phyloP scores from a whole-genome alignment of 2,329 filamentous ascomycete genomes.

The Colletotrichum navitas region DNA sequence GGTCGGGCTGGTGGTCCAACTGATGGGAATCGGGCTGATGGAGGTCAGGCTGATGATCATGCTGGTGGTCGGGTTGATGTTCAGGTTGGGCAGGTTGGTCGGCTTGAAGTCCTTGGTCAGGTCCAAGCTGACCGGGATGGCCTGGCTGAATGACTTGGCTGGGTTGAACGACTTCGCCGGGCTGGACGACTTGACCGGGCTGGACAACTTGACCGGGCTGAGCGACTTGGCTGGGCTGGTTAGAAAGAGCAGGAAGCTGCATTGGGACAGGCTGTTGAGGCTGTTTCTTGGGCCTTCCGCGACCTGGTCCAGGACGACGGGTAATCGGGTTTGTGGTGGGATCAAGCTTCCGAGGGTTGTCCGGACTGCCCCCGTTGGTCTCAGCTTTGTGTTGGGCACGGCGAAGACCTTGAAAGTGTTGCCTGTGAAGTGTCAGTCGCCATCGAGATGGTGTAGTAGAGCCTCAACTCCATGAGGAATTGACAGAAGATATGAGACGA shows the following conservation, averaged over 20 bases:
- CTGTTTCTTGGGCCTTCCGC: slow-evolving; percentile 65
- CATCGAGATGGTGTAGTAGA: neutral
- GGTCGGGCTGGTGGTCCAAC: slow-evolving; percentile 8
- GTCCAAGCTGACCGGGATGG: slow-evolving; percentile 11
- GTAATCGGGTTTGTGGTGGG: slow-evolving; percentile 70
- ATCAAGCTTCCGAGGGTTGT: slow-evolving; percentile 58
- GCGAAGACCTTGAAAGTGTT: slow-evolving; percentile 72
- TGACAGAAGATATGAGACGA: neutral
- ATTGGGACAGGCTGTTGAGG: slow-evolving; percentile 45
- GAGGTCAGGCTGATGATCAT: neutral
- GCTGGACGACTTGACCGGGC: slow-evolving; percentile 10
- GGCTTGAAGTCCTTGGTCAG: slow-evolving; percentile 21
- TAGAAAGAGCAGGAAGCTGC: slow-evolving; percentile 29
- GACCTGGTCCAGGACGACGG: slow-evolving; percentile 69
- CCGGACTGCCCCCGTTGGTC: slow-evolving; percentile 50
- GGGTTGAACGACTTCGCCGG: slow-evolving; percentile 10
- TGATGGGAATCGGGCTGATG: slow-evolving; percentile 6
- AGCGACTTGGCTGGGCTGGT: slow-evolving; percentile 15
- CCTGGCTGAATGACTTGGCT: neutral
- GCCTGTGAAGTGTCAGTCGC: slow-evolving; percentile 54
- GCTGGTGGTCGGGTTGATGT: slow-evolving; percentile 6
- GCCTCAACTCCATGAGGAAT: neutral
- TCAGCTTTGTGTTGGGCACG: slow-evolving; percentile 68
- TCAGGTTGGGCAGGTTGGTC: slow-evolving; percentile 36
- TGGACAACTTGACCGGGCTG: slow-evolving; percentile 16